These are phyloP conservation scores for Colletotrichum orbiculare DNA, from an alignment of 2,329 filamentous ascomycete genomes.

Conservation along the genomic window DNA sequence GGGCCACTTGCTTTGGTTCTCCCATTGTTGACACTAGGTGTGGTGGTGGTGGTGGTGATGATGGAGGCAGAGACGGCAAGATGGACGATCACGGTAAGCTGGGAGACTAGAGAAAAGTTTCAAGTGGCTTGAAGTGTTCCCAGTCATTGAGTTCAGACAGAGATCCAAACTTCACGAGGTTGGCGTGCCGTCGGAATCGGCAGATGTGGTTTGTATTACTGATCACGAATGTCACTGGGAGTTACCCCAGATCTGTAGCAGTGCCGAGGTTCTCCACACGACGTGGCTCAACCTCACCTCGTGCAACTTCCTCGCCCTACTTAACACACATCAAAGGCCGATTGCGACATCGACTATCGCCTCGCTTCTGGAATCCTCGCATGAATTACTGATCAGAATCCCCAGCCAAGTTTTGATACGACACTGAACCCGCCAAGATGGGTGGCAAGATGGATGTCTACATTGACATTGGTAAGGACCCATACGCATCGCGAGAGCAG, in stretches of 20 bases:
- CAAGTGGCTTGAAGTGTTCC: background rate
- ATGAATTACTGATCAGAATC: no score
- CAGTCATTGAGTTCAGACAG: no score
- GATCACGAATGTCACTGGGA: constrained; percentile 9
- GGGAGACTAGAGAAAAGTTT: background rate
- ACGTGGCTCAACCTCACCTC: constrained; percentile 15
- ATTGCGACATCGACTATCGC: constrained; percentile 11
- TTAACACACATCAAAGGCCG: background rate
- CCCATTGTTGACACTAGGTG: constrained; percentile 25
- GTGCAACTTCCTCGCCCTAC: background rate
- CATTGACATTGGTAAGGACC: constrained; percentile 70
- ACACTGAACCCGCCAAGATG: constrained; percentile 55
- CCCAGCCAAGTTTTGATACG: no score
- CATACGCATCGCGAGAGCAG: background rate
- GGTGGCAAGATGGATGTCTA: constrained; percentile 73
- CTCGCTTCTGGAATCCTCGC: background rate
- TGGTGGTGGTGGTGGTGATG: background rate
- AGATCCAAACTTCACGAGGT: no score
- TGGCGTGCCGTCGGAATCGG: constrained; percentile 18
- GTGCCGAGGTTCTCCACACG: constrained; percentile 33
- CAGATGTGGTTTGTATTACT: constrained; percentile 18
- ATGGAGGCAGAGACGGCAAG: background rate
- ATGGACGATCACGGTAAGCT: no score
- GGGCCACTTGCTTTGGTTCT: constrained; percentile 61
- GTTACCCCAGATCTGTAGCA: constrained; percentile 24